phyloP scores from a whole-genome alignment of 345 rosid species.

The Theobroma cacao region DNA sequence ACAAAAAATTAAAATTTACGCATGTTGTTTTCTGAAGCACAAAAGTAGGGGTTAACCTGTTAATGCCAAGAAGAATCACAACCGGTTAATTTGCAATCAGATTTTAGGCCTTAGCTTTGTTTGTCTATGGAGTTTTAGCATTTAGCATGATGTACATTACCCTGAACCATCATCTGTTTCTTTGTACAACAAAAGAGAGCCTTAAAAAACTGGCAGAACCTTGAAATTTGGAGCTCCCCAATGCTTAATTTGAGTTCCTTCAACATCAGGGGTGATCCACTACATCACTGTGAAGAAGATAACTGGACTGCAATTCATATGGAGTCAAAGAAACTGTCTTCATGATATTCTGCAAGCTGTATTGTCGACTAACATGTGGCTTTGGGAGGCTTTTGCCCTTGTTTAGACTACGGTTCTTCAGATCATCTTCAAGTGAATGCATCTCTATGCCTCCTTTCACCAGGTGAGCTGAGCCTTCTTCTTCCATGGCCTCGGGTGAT shows the following conservation, averaged over 20 bases:
- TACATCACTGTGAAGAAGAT: neutral
- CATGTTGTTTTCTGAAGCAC: neutral
- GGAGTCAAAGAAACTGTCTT: conserved; percentile 12
- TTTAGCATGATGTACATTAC: neutral
- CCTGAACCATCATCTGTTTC: too few relatives aligned
- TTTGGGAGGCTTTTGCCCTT: conserved; percentile 17
- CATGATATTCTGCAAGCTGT: conserved; percentile 7
- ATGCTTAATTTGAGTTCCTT: neutral
- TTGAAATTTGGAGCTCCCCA: neutral
- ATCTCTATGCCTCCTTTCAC: conserved; percentile 8
- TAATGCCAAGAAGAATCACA: neutral
- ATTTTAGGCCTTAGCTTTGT: neutral
- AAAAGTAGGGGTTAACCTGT: neutral
- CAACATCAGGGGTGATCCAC: neutral
- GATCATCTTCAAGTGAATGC: neutral
- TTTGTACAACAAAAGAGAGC: neutral
- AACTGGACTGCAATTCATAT: conserved; percentile 6
- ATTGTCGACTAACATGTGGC: neutral
- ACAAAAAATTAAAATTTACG: too few relatives aligned
- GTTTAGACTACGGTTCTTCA: neutral
- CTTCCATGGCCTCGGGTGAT: conserved; percentile 20
- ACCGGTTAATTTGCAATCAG: too few relatives aligned
- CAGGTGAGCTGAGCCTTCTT: conserved; percentile 27
- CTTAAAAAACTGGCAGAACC: neutral
- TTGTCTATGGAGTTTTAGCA: neutral